Evolutionary conservation across 108 stramenopile species (phyloP).

Genomic region (Tribonema minus): DNA sequence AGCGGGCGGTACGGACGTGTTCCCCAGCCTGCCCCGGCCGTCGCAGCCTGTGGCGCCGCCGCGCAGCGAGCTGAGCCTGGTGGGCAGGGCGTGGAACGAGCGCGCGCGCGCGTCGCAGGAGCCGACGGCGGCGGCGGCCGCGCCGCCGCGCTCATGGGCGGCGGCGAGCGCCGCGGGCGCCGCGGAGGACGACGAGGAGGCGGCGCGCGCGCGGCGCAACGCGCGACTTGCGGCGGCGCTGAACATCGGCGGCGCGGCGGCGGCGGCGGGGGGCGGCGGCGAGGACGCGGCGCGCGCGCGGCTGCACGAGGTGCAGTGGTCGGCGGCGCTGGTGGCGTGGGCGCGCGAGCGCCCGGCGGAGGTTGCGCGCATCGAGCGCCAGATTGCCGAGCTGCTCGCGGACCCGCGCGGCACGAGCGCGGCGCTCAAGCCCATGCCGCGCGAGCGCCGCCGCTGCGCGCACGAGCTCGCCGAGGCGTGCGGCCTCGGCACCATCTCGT

Average conservation of each 20-base stretch:
- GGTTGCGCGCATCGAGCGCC: constrained; percentile 24
- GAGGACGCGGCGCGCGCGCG: neutral
- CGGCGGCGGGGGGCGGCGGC: constrained; percentile 11
- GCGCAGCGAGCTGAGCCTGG: neutral
- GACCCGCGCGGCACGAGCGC: constrained; percentile 20
- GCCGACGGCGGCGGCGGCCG: neutral
- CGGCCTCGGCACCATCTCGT: constrained; percentile 28
- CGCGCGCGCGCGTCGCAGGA: neutral
- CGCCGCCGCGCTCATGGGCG: neutral
- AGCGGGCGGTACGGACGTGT: neutral
- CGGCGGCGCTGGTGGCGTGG: no score
- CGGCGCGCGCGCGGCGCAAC: constrained; percentile 6
- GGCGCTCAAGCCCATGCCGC: constrained; percentile 37
- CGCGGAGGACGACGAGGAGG: neutral
- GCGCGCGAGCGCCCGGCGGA: neutral
- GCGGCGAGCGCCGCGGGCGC: neutral
- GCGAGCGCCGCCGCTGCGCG: constrained; percentile 5
- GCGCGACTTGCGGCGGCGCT: constrained; percentile 32
- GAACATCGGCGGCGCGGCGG: constrained; percentile 18
- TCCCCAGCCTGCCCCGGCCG: constrained; percentile 2
- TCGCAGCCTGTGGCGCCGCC: neutral
- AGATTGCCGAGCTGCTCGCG: constrained; percentile 6
- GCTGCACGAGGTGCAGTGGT: no score
- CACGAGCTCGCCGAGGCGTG: constrained; percentile 28
- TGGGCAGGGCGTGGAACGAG: neutral